These are phyloP conservation scores for Vitis rupestris DNA, from an alignment of 164 flowering plant genomes.

Conservation along the genomic window DNA sequence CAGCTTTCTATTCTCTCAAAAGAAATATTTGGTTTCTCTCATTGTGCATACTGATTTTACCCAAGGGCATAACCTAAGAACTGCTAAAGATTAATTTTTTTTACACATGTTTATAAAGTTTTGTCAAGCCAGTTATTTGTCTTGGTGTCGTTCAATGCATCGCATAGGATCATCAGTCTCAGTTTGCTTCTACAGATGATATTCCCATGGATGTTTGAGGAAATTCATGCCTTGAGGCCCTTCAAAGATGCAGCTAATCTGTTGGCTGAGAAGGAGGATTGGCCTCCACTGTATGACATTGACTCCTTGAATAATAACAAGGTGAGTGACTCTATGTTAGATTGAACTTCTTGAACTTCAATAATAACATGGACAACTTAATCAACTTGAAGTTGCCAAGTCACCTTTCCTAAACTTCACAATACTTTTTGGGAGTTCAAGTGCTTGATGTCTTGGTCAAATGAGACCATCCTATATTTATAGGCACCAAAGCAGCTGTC, in stretches of 20 bases:
- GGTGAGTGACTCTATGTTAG: constrained; percentile 35
- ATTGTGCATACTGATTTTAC: background rate
- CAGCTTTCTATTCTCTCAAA: background rate
- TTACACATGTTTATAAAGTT: background rate
- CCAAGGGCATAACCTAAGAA: background rate
- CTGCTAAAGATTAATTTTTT: background rate
- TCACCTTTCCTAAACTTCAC: too few species aligned
- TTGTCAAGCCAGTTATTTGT: background rate
- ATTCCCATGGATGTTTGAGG: constrained; percentile 98
- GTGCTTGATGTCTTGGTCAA: too few species aligned
- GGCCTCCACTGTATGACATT: constrained; percentile 78
- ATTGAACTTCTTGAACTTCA: background rate
- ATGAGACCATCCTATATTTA: too few species aligned
- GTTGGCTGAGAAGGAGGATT: constrained; percentile 74
- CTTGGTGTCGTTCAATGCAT: too few species aligned
- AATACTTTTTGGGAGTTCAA: too few species aligned
- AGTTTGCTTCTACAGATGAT: constrained; percentile 66
- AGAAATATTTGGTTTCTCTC: background rate
- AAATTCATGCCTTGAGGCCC: constrained; percentile 66
- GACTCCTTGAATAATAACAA: constrained; percentile 61
- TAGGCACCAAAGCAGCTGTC: too few species aligned
- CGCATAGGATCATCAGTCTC: background rate
- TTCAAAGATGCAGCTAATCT: constrained; percentile 80
- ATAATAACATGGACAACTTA: background rate
- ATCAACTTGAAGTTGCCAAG: too few species aligned